Conservation (phyloP, 2,329 filamentous ascomycete genomes). For the Nigrograna mackinnonii region DNA sequence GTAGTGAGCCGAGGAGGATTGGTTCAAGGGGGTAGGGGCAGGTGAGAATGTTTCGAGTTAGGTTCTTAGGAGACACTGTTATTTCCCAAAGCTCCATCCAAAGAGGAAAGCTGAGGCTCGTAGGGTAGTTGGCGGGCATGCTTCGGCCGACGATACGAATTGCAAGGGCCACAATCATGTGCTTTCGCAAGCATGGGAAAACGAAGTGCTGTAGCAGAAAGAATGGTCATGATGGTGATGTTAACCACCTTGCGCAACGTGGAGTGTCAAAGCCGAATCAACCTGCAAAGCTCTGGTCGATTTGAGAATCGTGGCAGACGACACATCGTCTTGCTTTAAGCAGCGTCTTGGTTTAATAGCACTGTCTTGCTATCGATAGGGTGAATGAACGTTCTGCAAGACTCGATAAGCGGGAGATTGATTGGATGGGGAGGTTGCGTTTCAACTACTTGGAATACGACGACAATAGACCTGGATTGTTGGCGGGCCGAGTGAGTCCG, state of each 20-base stretch:
- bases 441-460: too few relatives aligned
- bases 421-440: too few relatives aligned
- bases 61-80: not conserved
- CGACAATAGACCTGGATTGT: too few relatives aligned
- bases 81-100: not conserved
- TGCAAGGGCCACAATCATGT: not conserved
- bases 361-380: too few relatives aligned
- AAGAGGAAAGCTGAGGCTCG: not conserved
- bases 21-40: not conserved
- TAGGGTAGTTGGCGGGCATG: not conserved
- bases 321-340: too few relatives aligned
- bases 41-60: not conserved
- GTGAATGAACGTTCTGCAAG: too few relatives aligned
- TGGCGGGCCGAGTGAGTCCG: too few relatives aligned
- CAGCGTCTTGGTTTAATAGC: too few relatives aligned
- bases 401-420: too few relatives aligned
- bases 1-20: not conserved
- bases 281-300: not conserved
- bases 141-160: not conserved
- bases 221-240: not conserved
- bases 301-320: not conserved
- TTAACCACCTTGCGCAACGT: not conserved
- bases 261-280: not conserved
- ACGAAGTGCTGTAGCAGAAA: not conserved
- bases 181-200: not conserved